Evolutionary conservation across 2,329 filamentous ascomycete species (phyloP).

Genomic region (Metarhizium album): DNA sequence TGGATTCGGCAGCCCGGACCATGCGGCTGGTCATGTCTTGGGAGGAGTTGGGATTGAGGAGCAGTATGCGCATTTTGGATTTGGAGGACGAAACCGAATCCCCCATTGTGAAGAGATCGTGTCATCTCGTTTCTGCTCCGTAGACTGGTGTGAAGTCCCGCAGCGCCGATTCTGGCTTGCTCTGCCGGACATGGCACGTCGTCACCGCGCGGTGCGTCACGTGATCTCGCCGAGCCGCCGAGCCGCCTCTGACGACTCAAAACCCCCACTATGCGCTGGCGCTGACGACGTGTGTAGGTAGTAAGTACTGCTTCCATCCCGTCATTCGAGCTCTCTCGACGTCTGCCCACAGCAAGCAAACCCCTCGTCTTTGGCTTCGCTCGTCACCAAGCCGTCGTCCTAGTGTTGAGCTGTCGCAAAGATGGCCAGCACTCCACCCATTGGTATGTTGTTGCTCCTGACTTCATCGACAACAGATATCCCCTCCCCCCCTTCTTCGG

Average conservation of each 20-base stretch:
- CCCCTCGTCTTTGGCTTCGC: background rate
- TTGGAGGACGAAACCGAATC: background rate
- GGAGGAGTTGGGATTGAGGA: constrained; percentile 75
- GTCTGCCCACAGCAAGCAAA: constrained; percentile 6
- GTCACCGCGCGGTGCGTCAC: constrained; percentile 18
- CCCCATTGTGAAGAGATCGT: background rate
- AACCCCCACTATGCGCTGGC: constrained; percentile 21
- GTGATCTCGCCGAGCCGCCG: constrained; percentile 19
- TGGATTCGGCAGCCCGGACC: constrained; percentile 15
- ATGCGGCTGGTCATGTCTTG: constrained; percentile 59
- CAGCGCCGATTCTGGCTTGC: too few relatives aligned
- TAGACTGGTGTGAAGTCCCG: too few relatives aligned
- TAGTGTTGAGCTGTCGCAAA: constrained; percentile 16
- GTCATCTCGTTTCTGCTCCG: background rate
- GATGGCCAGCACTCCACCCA: constrained; percentile 43
- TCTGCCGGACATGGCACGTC: too few relatives aligned
- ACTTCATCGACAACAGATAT: constrained; percentile 12
- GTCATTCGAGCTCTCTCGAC: constrained; percentile 1
- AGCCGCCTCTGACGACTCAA: constrained; percentile 25
- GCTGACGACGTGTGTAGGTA: constrained; percentile 9
- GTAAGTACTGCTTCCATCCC: too few relatives aligned
- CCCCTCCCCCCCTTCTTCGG: background rate
- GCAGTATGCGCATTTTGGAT: constrained; percentile 36
- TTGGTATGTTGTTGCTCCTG: constrained; percentile 33
- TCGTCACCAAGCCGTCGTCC: background rate